Conservation (phyloP, 2,329 filamentous ascomycete genomes). For the Fusarium tupiense region DNA sequence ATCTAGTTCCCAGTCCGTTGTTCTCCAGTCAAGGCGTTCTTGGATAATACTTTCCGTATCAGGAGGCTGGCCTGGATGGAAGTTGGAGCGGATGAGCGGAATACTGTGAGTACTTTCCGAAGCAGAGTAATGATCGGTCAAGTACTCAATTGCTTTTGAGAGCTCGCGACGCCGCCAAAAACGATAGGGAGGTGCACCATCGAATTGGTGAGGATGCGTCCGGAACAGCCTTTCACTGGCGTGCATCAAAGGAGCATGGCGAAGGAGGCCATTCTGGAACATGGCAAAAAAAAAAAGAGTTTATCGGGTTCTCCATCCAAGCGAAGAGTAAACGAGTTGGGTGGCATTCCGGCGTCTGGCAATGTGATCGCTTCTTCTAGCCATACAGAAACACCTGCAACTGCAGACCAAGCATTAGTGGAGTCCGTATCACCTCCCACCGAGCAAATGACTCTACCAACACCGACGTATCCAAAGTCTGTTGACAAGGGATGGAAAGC, state of each 20-base stretch:
- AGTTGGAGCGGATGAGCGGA: not conserved
- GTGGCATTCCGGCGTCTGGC: not conserved
- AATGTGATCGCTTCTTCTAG: not conserved
- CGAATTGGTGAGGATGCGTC: not conserved
- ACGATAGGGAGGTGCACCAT: no score
- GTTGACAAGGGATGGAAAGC: not conserved
- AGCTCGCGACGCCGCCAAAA: no score
- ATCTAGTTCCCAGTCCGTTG: no score
- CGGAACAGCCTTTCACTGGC: not conserved
- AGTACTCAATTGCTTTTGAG: not conserved
- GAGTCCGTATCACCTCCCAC: no score
- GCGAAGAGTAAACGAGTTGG: not conserved
- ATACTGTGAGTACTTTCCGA: not conserved
- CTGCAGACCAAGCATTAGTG: no score
- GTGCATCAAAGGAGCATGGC: not conserved
- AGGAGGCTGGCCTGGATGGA: not conserved
- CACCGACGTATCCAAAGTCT: no score
- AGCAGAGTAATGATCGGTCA: not conserved
- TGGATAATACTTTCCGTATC: not conserved
- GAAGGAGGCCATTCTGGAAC: not conserved
- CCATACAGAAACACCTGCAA: no score
- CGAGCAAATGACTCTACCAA: no score
- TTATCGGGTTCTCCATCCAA: not conserved
- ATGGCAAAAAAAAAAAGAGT: not conserved
- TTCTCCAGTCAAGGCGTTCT: not conserved